Base-by-base conservation (phyloP, 306 rosid species). In the Morella rubra region DNA sequence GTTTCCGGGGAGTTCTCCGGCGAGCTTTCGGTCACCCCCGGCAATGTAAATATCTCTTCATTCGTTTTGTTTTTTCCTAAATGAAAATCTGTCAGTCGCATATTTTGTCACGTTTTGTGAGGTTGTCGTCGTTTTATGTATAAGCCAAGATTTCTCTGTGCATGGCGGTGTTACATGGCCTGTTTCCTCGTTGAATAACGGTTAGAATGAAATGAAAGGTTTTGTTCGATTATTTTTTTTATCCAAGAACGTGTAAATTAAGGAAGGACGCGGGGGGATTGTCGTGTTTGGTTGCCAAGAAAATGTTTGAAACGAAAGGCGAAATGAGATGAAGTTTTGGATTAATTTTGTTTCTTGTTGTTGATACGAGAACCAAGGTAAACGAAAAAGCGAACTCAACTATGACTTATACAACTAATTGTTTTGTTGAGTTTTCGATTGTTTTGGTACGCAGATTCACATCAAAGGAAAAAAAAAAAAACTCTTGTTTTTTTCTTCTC, bases 241-340 rank as follows among this genome's bases (percentile, higher is more conserved):
- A 60, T 22, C 7, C 14, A 24, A 20, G 66, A 41, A 61, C 19
- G 75, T 58, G 71, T 58, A 6, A 55, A 44, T 69, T 5, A 32
- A 18, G 69, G 32, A n/a, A n/a, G 40, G 15, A 24, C 58, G 42
- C 58, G 18, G 58, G 50, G 60, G 8, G 64, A 16, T 19, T 71
- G 71, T 8, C 45, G 40, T 75, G 79, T 37, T 78, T 72, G 81
- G 65, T 78, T 78, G 41, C 22, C 7, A 24, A 51, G 72, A 72
- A 60, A 78, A 60, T 71, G 64, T 22, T 65, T 14, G 65, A 12
- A 7, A n/a, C 5, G 4, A 5, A 13, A 27, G 41, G 44, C 2
- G 6, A 8, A 13, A 24, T 15, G 44, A 1, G 4, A 56, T 56
- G 3, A 12, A 1, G 27, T 27, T 1, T 61, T 15, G n/a, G 37